Base-by-base conservation (phyloP, 768 basidiomycete species). In the Suillus cothurnatus region DNA sequence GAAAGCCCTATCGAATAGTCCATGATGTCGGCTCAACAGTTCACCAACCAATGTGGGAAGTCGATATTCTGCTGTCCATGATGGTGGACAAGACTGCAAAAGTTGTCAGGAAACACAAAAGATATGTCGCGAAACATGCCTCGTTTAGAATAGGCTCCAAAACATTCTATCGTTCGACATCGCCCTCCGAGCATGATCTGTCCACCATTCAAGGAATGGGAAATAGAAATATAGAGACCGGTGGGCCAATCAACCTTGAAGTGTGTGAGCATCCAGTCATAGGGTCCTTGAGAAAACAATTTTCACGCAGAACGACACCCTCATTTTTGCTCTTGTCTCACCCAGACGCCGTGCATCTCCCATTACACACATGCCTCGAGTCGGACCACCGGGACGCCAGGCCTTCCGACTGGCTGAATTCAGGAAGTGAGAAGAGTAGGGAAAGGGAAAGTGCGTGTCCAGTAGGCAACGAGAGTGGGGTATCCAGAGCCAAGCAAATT, bases 91-190 rank as follows among this genome's bases (percentile, higher is more conserved):
- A 71, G 90, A 92, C 93, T 96, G 61, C 17, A 59, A 15, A 38
- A 59, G n/a, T 15, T 21, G 15, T 68, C 28, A 75, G 57, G 31
- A 17, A 64, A 38, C 12, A 38, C 62, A 32, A 34, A 23, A 52
- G 36, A 41, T 64, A 21, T 26, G 19, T 64, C 31, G 28, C 32
- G 0, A 2, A 21, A 68, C 72, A 4, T 47, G 94, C 94, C 81
- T 99, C 97, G 70, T 99, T 99, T 7, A 97, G 97, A 67, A 99
- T 91, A 19, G 90, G 85, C 70, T 97, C 97, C 0, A 93, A 0
- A 90, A 75, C 62, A 92, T 77, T 70, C 89, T 90, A 6, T 86
- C 81, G 5, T 76, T 77, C 1, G 83, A 77, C 6, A 82, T 77
- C 11, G 81, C 79, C 23, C 72, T 72, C 41, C 85, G 82, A 12